phyloP scores from a whole-genome alignment of 805 yeast species.

The Lachancea sp. region DNA sequence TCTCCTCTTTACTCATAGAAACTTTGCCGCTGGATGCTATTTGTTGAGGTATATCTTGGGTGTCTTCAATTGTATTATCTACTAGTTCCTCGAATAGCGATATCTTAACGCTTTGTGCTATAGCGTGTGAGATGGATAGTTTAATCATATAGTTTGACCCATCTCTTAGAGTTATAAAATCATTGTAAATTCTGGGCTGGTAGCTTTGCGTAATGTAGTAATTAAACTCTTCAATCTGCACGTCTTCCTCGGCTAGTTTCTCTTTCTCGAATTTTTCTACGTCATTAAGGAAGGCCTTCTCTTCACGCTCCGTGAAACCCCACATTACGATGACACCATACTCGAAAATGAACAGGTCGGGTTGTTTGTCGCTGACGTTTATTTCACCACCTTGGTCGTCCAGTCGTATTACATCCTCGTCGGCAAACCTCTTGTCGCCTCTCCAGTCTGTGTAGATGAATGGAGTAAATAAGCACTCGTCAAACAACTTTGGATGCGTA shows the following conservation, averaged over 20 bases:
- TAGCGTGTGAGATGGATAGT: constrained; percentile 88
- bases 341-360: constrained; percentile 84
- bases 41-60: constrained; percentile 94
- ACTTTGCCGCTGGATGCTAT: constrained; percentile 93
- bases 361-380: constrained; percentile 68
- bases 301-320: constrained; percentile 89
- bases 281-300: constrained; percentile 70
- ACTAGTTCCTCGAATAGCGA: constrained; percentile 93
- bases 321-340: constrained; percentile 96
- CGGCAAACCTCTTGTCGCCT: constrained; percentile 40
- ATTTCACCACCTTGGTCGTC: constrained; percentile 96
- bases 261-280: constrained; percentile 89
- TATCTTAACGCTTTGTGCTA: constrained; percentile 92
- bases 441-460: constrained; percentile 78
- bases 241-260: constrained; percentile 80
- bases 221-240: constrained; percentile 91
- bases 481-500: constrained; percentile 80
- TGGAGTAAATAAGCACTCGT: constrained; percentile 92
- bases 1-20: constrained; percentile 87
- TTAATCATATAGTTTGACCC: constrained; percentile 87
- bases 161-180: constrained; percentile 87
- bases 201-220: constrained; percentile 90
- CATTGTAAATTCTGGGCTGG: constrained; percentile 93
- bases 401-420: constrained; percentile 52
- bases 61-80: constrained; percentile 93